Percentiles rank a stretch among this genome's conserved stretches.
phyloP scores from a whole-genome alignment of 164 flowering plant species.

The Nymphaea thermarum region DNA sequence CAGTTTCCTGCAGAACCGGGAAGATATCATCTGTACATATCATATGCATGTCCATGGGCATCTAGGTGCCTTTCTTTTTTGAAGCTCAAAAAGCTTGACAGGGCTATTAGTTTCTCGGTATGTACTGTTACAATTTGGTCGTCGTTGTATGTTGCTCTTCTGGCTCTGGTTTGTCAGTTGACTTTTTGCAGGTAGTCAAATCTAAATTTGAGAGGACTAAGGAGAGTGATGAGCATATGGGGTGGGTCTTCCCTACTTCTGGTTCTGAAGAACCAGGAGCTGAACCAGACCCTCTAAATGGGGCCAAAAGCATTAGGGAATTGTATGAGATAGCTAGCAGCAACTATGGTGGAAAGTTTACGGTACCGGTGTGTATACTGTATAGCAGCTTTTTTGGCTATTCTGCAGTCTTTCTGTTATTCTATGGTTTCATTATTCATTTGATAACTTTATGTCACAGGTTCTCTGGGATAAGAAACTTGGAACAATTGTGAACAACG shows the following conservation, averaged over 20 bases:
- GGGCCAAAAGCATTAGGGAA: constrained; percentile 58
- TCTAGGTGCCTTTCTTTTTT: constrained; percentile 81
- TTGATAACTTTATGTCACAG: constrained; percentile 21
- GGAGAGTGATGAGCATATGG: constrained; percentile 82
- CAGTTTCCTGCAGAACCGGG: constrained; percentile 72
- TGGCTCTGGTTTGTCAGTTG: background rate
- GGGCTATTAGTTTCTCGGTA: constrained; percentile 72
- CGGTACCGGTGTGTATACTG: constrained; percentile 68
- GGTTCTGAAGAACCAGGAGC: constrained; percentile 67
- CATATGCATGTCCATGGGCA: constrained; percentile 99
- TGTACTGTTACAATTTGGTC: background rate
- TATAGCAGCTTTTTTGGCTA: background rate
- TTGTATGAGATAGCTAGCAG: constrained; percentile 84
- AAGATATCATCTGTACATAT: constrained; percentile 84
- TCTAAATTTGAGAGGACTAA: constrained; percentile 82
- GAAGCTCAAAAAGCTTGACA: constrained; percentile 82
- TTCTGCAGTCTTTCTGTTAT: background rate
- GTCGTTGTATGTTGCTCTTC: background rate
- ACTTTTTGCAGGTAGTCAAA: constrained; percentile 48
- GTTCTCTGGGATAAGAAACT: constrained; percentile 93
- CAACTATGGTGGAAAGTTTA: constrained; percentile 73
- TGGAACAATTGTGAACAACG: constrained; percentile 80
- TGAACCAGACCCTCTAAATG: constrained; percentile 67
- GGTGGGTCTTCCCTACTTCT: constrained; percentile 83
- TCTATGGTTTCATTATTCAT: background rate